A percentile compares a stretch with the other conserved stretches of the same genome.
Evolutionary conservation across 2,329 filamentous ascomycete genomes (phyloP).

Genomic region (Alternaria alternata): DNA sequence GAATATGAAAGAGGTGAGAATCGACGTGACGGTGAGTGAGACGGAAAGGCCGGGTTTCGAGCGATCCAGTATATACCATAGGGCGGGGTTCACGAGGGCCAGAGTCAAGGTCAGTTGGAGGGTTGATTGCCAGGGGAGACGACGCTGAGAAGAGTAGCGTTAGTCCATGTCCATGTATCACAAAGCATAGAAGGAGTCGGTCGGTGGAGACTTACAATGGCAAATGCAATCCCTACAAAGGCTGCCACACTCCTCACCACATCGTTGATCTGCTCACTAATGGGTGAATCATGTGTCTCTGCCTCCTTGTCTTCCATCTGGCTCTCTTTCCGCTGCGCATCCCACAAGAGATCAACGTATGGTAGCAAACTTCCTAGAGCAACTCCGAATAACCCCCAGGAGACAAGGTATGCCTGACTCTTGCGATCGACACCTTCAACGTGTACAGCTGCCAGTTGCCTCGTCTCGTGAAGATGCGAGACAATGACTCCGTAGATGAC

Average conservation of each 20-base stretch:
- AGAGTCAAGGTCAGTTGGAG: slow-evolving; percentile 92
- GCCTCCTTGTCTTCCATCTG: slow-evolving; percentile 35
- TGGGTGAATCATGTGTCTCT: slow-evolving; percentile 49
- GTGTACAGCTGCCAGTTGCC: slow-evolving; percentile 69
- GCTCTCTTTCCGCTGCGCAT: slow-evolving; percentile 55
- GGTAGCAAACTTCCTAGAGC: slow-evolving; percentile 81
- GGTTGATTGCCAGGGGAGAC: slow-evolving; percentile 91
- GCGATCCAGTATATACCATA: slow-evolving; percentile 97
- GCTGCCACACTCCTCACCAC: slow-evolving; percentile 74
- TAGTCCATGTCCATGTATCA: slow-evolving; percentile 2
- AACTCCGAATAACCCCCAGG: slow-evolving; percentile 85
- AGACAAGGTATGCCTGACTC: slow-evolving; percentile 73
- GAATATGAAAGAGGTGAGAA: slow-evolving; percentile 77
- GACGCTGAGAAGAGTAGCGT: slow-evolving; percentile 66
- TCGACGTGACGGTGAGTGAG: slow-evolving; percentile 74
- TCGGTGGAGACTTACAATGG: slow-evolving; percentile 71
- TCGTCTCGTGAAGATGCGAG: slow-evolving; percentile 76
- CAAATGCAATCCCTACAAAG: slow-evolving; percentile 77
- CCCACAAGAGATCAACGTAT: slow-evolving; percentile 82
- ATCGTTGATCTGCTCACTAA: slow-evolving; percentile 75
- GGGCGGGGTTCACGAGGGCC: slow-evolving; percentile 86
- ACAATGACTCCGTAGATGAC: slow-evolving; percentile 84
- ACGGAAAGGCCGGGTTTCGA: slow-evolving; percentile 85
- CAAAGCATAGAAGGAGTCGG: neutral
- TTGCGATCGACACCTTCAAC: slow-evolving; percentile 64